Evolutionary conservation across 2,329 filamentous ascomycete species (phyloP).

Genomic region (Fusarium tupiense): DNA sequence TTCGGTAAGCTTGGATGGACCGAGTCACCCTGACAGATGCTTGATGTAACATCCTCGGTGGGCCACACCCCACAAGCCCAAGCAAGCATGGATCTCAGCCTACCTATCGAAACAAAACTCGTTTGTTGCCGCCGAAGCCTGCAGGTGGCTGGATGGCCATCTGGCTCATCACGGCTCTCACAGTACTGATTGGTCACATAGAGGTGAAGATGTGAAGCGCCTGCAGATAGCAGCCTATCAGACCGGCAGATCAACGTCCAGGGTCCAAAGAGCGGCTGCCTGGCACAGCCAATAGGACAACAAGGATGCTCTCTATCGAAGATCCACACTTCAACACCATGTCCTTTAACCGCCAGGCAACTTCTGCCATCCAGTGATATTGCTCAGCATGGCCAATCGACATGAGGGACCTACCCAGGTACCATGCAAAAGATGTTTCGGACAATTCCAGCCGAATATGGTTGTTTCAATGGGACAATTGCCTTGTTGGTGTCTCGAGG

Average conservation of each 20-base stretch:
- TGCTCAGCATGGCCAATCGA: constrained; percentile 3
- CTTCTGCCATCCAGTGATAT: constrained; percentile 26
- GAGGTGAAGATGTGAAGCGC: constrained; percentile 35
- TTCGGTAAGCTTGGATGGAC: not conserved
- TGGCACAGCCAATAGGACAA: constrained; percentile 32
- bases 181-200: constrained; percentile 51
- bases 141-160: constrained; percentile 53
- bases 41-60: constrained; percentile 19
- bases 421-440: constrained; percentile 25
- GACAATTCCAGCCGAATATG: constrained; percentile 17
- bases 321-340: constrained; percentile 35
- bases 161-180: constrained; percentile 45
- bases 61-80: not conserved
- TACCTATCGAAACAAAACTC: constrained; percentile 44
- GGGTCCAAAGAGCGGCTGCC: constrained; percentile 29
- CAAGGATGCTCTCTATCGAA: constrained; percentile 24
- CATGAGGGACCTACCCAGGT: constrained; percentile 24
- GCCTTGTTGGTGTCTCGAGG: not conserved
- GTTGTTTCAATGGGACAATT: constrained; percentile 14
- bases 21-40: constrained; percentile 4
- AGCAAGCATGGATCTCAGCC: constrained; percentile 10
- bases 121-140: constrained; percentile 57
- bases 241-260: constrained; percentile 26
- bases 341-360: constrained; percentile 33
- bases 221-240: constrained; percentile 42